These are phyloP conservation scores for Penicillium oxalicum DNA, from an alignment of 2,329 filamentous ascomycete genomes.

Conservation along the genomic window DNA sequence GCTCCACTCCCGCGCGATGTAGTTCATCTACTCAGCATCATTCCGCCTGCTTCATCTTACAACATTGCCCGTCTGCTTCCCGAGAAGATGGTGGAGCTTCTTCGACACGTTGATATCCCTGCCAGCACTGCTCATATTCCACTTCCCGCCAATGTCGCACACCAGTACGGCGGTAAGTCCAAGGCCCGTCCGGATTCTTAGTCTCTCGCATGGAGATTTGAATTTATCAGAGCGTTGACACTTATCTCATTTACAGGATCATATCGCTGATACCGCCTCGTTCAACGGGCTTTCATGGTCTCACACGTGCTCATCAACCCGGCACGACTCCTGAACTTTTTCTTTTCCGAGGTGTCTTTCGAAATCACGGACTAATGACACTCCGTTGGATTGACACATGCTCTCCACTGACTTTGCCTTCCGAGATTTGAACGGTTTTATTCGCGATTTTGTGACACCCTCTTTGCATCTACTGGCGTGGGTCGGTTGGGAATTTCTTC, in stretches of 20 bases:
- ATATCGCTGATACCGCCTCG: constrained; percentile 12
- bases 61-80: constrained; percentile 64
- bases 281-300: neutral
- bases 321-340: neutral
- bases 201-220: no score
- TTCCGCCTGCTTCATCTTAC: constrained; percentile 69
- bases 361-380: constrained; percentile 1
- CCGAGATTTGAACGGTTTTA: neutral
- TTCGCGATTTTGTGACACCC: neutral
- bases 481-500: constrained; percentile 8
- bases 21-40: constrained; percentile 60
- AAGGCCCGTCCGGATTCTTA: neutral
- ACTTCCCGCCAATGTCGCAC: constrained; percentile 28
- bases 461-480: constrained; percentile 16
- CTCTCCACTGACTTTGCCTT: neutral
- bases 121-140: constrained; percentile 41
- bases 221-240: neutral
- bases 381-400: neutral
- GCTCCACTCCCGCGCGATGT: constrained; percentile 67
- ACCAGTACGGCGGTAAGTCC: constrained; percentile 32
- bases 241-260: constrained; percentile 7
- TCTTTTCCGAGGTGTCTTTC: constrained; percentile 4
- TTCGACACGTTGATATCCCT: constrained; percentile 63
- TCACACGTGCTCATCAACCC: constrained; percentile 8
- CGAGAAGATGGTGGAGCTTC: constrained; percentile 63